phyloP scores from a whole-genome alignment of 768 basidiomycete genomes.

The Multifurca ochricompacta region DNA sequence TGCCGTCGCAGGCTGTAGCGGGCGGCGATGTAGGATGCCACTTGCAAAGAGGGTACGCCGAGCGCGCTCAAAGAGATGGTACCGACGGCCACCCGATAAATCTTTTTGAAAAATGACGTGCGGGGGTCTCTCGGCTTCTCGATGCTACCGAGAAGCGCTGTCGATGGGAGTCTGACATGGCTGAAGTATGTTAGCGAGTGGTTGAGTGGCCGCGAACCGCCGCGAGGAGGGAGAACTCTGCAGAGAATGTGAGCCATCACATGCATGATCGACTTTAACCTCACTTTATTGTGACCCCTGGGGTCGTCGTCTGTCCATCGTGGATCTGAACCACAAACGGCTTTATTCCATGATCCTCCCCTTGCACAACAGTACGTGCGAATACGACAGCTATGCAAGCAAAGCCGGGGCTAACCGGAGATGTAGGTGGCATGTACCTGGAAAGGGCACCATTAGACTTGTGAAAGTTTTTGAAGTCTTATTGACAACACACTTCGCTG shows the following conservation, averaged over 20 bases:
- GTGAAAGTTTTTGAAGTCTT: background rate
- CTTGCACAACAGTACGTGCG: conserved; percentile 32
- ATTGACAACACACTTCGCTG: conserved; percentile 32
- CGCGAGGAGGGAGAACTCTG: conserved; percentile 16
- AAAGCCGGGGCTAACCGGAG: conserved; percentile 24
- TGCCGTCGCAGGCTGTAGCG: conserved; percentile 50
- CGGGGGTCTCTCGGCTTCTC: conserved; percentile 12
- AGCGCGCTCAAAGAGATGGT: conserved; percentile 22
- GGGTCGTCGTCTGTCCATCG: conserved; percentile 33
- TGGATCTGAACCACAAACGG: conserved; percentile 36
- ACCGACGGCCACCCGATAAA: conserved; percentile 24
- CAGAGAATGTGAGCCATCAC: no score
- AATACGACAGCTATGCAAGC: conserved; percentile 36
- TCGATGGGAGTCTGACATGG: conserved; percentile 25
- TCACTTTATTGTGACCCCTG: conserved; percentile 30
- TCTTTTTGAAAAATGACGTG: conserved; percentile 17
- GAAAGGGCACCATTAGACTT: background rate
- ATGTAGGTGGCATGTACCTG: conserved; percentile 41
- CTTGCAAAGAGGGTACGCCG: conserved; percentile 41
- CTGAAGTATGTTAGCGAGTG: conserved; percentile 31
- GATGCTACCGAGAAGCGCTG: conserved; percentile 24
- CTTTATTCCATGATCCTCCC: conserved; percentile 31
- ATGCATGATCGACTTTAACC: no score
- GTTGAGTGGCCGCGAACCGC: conserved; percentile 26
- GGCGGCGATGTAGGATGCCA: conserved; percentile 47